Evolutionary conservation across 2,329 filamentous ascomycete species (phyloP).

Genomic region (Botrytis fragariae): DNA sequence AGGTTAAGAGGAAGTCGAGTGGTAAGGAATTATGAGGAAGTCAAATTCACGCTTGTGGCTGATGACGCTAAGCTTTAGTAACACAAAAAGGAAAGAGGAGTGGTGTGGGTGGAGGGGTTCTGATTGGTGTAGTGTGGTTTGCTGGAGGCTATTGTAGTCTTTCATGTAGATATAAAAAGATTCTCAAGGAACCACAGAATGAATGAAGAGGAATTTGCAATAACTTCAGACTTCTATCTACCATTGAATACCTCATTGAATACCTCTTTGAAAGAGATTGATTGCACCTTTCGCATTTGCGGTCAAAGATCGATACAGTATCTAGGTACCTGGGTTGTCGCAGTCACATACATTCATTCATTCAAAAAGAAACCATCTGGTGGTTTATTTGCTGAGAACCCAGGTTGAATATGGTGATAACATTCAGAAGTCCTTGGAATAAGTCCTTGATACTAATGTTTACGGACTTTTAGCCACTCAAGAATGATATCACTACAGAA

Average conservation of each 20-base stretch:
- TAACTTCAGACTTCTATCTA: neutral
- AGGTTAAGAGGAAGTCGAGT: neutral
- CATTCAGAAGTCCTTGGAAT: neutral
- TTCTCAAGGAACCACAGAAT: neutral
- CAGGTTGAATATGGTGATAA: conserved; percentile 10
- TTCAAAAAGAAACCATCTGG: neutral
- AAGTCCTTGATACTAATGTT: conserved; percentile 19
- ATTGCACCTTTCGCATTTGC: neutral
- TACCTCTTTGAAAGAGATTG: neutral
- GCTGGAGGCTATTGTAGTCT: neutral
- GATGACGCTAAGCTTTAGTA: conserved; percentile 17
- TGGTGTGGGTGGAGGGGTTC: neutral
- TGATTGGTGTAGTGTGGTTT: neutral
- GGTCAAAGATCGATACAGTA: neutral
- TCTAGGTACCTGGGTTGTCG: neutral
- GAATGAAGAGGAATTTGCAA: neutral
- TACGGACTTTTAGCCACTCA: conserved; percentile 45
- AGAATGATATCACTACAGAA: conserved; percentile 63
- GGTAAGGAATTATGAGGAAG: neutral
- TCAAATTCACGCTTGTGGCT: conserved; percentile 18
- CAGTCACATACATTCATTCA: neutral
- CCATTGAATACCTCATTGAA: neutral
- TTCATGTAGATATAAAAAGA: neutral
- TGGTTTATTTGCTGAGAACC: neutral
- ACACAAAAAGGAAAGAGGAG: conserved; percentile 1